A percentile compares a stretch with the other conserved stretches of the same genome.
These are phyloP conservation scores for Pleurotus giganteus DNA, from an alignment of 768 basidiomycete genomes.

Conservation along the genomic window DNA sequence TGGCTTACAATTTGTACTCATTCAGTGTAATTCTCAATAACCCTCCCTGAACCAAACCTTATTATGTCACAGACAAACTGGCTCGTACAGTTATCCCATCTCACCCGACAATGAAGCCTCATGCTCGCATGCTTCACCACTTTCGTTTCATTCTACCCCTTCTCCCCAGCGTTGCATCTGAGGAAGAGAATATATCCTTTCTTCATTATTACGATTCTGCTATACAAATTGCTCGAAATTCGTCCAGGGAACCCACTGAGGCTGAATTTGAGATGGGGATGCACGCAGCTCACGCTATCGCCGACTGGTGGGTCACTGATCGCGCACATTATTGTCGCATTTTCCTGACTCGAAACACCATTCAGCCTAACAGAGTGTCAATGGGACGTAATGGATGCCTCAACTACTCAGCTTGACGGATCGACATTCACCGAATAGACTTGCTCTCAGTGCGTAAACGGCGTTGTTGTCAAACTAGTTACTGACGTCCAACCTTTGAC, in stretches of 20 bases:
- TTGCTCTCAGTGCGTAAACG: constrained; percentile 9
- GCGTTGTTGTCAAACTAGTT: too few species aligned
- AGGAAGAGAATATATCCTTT: constrained; percentile 63
- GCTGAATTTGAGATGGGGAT: constrained; percentile 66
- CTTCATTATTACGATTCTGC: constrained; percentile 78
- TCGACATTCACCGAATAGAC: constrained; percentile 18
- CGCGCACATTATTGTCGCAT: too few species aligned
- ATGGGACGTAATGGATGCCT: constrained; percentile 61
- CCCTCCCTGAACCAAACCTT: not conserved
- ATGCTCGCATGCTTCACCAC: constrained; percentile 76
- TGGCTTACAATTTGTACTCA: too few species aligned
- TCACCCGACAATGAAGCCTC: constrained; percentile 67
- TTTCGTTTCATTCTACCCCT: constrained; percentile 75
- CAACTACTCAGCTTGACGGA: constrained; percentile 41
- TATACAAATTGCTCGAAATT: constrained; percentile 68
- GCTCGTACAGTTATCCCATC: constrained; percentile 73
- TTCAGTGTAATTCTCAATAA: too few species aligned
- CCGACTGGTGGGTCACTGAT: constrained; percentile 49
- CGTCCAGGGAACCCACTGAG: constrained; percentile 58
- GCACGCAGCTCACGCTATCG: constrained; percentile 58
- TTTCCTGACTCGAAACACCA: not conserved
- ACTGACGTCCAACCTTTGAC: not conserved
- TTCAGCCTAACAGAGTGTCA: constrained; percentile 61
- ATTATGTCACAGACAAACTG: constrained; percentile 48
- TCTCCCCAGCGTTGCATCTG: constrained; percentile 33